Evolutionary conservation across 225 moss, liverwort and hornwort species (phyloP).

Genomic region (Asterella californica): DNA sequence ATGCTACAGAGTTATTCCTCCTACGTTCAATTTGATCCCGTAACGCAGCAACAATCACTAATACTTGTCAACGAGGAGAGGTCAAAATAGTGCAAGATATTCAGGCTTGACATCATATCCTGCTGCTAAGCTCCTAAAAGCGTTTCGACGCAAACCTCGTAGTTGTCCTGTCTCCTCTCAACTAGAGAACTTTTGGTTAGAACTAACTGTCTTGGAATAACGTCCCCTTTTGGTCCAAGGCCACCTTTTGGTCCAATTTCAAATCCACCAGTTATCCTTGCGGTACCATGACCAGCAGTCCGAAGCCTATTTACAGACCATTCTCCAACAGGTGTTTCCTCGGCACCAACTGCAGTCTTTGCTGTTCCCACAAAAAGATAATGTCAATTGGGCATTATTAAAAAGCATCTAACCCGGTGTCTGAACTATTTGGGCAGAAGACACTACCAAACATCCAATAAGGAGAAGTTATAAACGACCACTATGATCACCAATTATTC

Average conservation of each 20-base stretch:
- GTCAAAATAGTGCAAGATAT: background rate
- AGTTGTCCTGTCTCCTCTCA: conserved; percentile 86
- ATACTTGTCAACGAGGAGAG: background rate
- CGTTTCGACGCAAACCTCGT: conserved; percentile 57
- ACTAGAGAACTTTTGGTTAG: conserved; percentile 83
- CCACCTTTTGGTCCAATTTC: conserved; percentile 62
- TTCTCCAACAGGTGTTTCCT: conserved; percentile 86
- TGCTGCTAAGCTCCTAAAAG: too few relatives aligned
- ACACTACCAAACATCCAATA: background rate
- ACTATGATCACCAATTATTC: background rate
- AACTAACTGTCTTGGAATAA: conserved; percentile 70
- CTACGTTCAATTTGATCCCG: background rate
- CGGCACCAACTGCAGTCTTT: conserved; percentile 87
- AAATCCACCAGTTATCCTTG: conserved; percentile 44
- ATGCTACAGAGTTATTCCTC: background rate
- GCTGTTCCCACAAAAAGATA: conserved; percentile 57
- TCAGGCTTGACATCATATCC: background rate
- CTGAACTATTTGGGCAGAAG: background rate
- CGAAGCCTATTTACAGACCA: conserved; percentile 89
- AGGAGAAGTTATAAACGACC: background rate
- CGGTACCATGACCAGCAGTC: conserved; percentile 80
- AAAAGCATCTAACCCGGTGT: conserved; percentile 5
- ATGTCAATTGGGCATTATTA: conserved; percentile 22
- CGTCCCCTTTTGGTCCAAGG: conserved; percentile 65
- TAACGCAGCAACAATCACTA: background rate